Base-by-base conservation (phyloP, 306 rosid species). In the Begonia peltatifolia region DNA sequence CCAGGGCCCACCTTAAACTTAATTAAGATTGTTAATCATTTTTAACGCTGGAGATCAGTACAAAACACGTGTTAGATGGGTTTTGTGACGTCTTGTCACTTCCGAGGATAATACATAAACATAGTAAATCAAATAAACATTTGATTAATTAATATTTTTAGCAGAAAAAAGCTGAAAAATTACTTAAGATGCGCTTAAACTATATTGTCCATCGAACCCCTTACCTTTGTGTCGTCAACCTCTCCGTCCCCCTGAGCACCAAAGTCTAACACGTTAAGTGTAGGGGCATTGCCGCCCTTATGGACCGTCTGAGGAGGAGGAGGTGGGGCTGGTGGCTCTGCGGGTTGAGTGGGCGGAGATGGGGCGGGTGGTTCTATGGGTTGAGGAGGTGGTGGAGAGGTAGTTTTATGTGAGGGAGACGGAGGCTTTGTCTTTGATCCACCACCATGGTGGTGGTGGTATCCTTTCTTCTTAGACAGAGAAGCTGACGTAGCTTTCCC, bases 211-310 rank as follows among this genome's bases (percentile, higher is more conserved):
- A 11, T 6, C 5, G 13, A 43, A 44, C 61, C 18, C 49, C 6
- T 3, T 64, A 90, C 99, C 99, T 83, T 77, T 6, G 99, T 90
- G 65, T 90, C 99, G 59, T 86, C 99, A 16, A 76, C 50, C 25
- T 57, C 70, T 14, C 93, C 99, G 55, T 86, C 78, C 12, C 99
- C 99, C 72, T 86, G 79, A 11, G 99, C 99, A 57, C 99, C 99
- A 71, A 86, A 90, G 73, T 83, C 60, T 18, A 81, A 70, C 67
- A 90, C 99, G 68, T 81, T 81, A 53, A 68, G 71, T 23, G 71
- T 57, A 56, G 67, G 56, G 16, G 82, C 58, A 54, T 66, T 58
- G 2, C 65, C 74, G 41, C 70, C 71, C 25, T 61, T 68, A 50
- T 65, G 17, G 50, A 20, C 68, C 49, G 65, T 71, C 47, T 68